Evolutionary conservation across 225 moss, liverwort and hornwort species (phyloP), one percentile per base, ranked within the genome.

Genomic region (Sphagnum contortum): DNA sequence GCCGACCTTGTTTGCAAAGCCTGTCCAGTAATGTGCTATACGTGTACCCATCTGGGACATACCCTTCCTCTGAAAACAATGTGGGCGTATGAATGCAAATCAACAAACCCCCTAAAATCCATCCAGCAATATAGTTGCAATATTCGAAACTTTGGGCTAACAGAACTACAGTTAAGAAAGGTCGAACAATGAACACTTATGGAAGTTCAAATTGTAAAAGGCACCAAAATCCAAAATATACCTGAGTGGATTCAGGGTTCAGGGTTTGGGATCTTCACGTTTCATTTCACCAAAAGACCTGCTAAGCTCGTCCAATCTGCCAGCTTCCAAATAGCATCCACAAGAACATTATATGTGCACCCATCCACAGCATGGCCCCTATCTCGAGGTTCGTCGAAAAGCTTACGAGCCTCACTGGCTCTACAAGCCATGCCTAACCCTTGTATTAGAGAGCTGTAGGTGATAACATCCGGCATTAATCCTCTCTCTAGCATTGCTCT

Each of bases 301-400:
- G 73, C 71, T 85, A 89, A 9, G 94, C 94, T 69, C 76, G 14
- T 88, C 83, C 71, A 91, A 74, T 55, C 74, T 75, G 65, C 82
- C 86, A 4, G 89, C 80, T 94, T 94, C 69, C 91, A 94, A 44
- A 94, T 87, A 60, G 85, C 69, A 71, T 94, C 82, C 64, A 94
- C 84, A 64, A 94, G 68, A 47, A 79, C 89, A 68, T 94, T 94
- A 57, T 91, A 94, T 77, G 89, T 86, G 73, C 82, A 73, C 65
- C 72, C 79, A 76, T 91, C 91, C 45, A 84, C 77, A 44, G 63
- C 76, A 60, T 79, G 79, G 55, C 89, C 91, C 8, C 62, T 63
- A 45, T 76, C 80, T 71, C 82, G 83, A 60, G 89, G 88, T 76
- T 89, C 94, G 48, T 82, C 56, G 72, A 86, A 94, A 6, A 89